Percentiles rank a stretch among this genome's conserved stretches.
Evolutionary conservation across 176 grass and related monocot species (phyloP).

Genomic region (Zea luxurians): DNA sequence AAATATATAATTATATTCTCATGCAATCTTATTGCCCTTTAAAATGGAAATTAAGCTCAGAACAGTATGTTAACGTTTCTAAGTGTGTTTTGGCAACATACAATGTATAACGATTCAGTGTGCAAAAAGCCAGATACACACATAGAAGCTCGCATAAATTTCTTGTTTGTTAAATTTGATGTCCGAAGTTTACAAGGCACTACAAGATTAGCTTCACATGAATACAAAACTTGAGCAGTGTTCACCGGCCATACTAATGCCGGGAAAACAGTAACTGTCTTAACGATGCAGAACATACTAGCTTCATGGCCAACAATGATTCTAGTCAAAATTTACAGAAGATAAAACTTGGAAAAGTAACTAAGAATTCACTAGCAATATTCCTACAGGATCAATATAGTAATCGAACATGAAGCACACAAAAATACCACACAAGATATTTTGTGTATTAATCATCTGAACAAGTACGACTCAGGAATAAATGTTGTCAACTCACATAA

Average conservation of each 20-base stretch:
- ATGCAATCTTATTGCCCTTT: not conserved
- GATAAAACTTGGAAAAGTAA: not conserved
- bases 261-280: no score
- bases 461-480: no score
- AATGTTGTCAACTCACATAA: no score
- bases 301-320: not conserved
- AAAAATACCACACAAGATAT: no score
- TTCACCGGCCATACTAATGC: no score
- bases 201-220: not conserved
- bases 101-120: not conserved
- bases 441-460: no score
- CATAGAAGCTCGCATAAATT: not conserved
- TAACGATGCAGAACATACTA: no score
- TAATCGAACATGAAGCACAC: not conserved
- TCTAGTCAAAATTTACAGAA: not conserved
- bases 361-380: not conserved
- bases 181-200: not conserved
- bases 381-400: not conserved
- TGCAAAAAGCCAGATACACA: not conserved
- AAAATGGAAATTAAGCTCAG: not conserved
- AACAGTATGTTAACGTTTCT: not conserved
- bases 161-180: not conserved
- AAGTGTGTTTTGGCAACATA: not conserved
- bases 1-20: not conserved
- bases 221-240: not conserved